Percentiles rank a stretch among this genome's conserved stretches.
Evolutionary conservation across 495 filamentous ascomycete genomes (phyloP).

Genomic region (Elaphomyces granulatus): DNA sequence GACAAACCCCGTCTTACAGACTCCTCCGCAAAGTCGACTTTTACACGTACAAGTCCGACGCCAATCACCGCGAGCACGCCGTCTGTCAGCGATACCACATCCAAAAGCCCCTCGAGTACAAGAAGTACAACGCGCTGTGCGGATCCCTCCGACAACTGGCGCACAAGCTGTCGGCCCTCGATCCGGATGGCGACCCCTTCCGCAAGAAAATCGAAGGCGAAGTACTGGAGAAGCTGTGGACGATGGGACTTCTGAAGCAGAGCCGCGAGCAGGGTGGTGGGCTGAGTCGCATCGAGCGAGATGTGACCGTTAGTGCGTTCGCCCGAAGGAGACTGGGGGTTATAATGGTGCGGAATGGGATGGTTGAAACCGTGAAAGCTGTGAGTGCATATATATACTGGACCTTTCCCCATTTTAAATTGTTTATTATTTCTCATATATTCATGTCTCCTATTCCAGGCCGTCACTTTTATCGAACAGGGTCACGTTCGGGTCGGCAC

Average conservation of each 20-base stretch:
- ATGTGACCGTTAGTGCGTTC: conserved; percentile 74
- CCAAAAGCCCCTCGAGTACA: conserved; percentile 71
- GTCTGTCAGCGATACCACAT: conserved; percentile 78
- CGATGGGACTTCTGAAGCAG: conserved; percentile 72
- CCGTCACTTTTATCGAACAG: conserved; percentile 81
- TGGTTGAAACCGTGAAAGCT: conserved; percentile 75
- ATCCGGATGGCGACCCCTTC: conserved; percentile 58
- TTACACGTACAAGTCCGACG: conserved; percentile 81
- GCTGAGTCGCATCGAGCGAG: conserved; percentile 70
- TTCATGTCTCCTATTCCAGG: conserved; percentile 15
- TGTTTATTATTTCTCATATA: conserved; percentile 7
- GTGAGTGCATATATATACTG: no score
- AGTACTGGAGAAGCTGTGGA: conserved; percentile 75
- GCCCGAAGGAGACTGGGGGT: conserved; percentile 68
- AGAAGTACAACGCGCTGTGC: conserved; percentile 75
- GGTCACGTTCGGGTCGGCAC: conserved; percentile 90
- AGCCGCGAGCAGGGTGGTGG: conserved; percentile 39
- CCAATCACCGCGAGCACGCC: conserved; percentile 64
- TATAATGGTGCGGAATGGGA: conserved; percentile 73
- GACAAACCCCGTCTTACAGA: conserved; percentile 7
- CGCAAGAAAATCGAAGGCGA: conserved; percentile 68
- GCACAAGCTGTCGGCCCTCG: conserved; percentile 65
- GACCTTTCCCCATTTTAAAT: conserved; percentile 1
- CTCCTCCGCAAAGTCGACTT: conserved; percentile 91
- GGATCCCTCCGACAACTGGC: conserved; percentile 78